These are phyloP conservation scores for Cladophialophora exuberans DNA, from an alignment of 2,329 filamentous ascomycete genomes.

Conservation along the genomic window DNA sequence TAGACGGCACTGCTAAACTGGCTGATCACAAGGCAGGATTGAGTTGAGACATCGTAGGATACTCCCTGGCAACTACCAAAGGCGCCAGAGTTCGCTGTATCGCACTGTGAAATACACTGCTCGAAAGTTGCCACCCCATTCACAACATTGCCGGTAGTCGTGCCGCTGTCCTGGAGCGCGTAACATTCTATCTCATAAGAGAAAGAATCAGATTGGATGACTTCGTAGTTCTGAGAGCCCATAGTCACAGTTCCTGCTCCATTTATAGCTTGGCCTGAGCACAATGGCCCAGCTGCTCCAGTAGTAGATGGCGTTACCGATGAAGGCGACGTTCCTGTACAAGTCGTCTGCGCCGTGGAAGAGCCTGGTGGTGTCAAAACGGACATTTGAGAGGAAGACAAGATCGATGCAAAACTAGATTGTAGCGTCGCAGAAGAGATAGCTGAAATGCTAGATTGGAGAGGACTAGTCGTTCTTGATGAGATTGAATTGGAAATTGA, in stretches of 20 bases:
- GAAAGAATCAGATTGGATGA: background rate
- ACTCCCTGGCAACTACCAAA: background rate
- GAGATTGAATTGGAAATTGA: no score
- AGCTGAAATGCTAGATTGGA: no score
- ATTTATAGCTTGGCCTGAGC: background rate
- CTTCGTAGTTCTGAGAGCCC: background rate
- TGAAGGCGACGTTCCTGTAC: background rate
- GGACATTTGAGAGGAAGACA: background rate
- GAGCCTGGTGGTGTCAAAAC: background rate
- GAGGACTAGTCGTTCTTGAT: no score
- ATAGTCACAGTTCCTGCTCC: background rate
- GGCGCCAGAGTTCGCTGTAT: background rate
- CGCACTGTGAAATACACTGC: background rate
- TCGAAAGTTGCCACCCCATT: background rate
- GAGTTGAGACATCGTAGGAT: background rate
- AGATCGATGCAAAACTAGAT: background rate
- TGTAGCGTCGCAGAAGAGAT: background rate
- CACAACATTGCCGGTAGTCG: background rate
- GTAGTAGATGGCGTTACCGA: background rate
- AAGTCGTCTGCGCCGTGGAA: background rate
- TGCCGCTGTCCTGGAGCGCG: background rate
- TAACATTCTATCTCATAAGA: conserved; percentile 3
- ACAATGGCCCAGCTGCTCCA: background rate
- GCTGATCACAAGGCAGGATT: background rate
- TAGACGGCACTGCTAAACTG: background rate